Evolutionary conservation across 805 yeast species (phyloP).

Genomic region (Candida vaughaniae): DNA sequence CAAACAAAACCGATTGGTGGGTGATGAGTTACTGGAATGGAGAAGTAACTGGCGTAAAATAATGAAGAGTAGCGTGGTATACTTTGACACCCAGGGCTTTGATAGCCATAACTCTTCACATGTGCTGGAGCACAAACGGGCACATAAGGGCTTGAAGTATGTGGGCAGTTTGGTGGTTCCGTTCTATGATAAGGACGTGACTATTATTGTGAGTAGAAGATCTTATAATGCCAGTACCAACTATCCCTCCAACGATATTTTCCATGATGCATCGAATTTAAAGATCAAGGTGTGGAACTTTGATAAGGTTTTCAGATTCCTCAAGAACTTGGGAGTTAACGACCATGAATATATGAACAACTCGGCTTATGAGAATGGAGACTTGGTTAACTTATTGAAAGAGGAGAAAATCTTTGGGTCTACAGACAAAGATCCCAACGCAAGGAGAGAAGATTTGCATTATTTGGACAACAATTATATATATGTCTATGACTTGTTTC

Average conservation of each 20-base stretch:
- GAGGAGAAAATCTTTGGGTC: slow-evolving; percentile 88
- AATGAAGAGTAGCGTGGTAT: slow-evolving; percentile 57
- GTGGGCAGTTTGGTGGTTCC: slow-evolving; percentile 49
- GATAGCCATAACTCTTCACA: slow-evolving; percentile 36
- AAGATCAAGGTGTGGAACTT: slow-evolving; percentile 84
- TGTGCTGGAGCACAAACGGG: slow-evolving; percentile 40
- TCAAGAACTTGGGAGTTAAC: slow-evolving; percentile 55
- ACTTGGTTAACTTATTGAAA: slow-evolving; percentile 54
- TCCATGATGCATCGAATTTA: slow-evolving; percentile 57
- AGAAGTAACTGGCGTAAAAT: slow-evolving; percentile 63
- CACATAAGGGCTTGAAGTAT: slow-evolving; percentile 42
- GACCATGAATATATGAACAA: slow-evolving; percentile 20
- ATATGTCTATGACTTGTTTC: slow-evolving; percentile 77
- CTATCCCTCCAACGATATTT: slow-evolving; percentile 58
- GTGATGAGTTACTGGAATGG: slow-evolving; percentile 56
- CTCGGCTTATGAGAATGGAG: slow-evolving; percentile 15
- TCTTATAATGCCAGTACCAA: slow-evolving; percentile 37
- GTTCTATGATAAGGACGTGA: slow-evolving; percentile 54
- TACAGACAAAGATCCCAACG: slow-evolving; percentile 82
- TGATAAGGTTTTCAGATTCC: slow-evolving; percentile 80
- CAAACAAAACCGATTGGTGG: slow-evolving; percentile 33
- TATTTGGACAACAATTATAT: slow-evolving; percentile 72
- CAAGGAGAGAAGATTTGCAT: slow-evolving; percentile 79
- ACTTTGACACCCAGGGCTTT: slow-evolving; percentile 56
- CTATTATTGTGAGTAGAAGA: slow-evolving; percentile 78